Base-by-base conservation (phyloP, 2,329 filamentous ascomycete species). In the Geosmithia morbida region DNA sequence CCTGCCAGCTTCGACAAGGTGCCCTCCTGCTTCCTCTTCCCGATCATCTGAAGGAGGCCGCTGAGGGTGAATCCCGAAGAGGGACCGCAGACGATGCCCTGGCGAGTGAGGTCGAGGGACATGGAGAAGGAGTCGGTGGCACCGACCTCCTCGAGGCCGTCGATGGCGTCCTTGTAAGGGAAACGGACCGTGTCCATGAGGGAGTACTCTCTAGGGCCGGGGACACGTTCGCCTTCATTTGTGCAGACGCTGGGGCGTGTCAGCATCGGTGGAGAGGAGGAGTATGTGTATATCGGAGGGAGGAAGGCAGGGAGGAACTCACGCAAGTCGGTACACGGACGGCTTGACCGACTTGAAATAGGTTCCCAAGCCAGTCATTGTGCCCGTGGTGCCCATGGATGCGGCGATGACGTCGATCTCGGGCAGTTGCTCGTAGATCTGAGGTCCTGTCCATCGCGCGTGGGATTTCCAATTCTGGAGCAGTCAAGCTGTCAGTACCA, bases 1-100 rank as follows among this genome's bases (percentile, higher is more conserved):
- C 61, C 56, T 1, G 66, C 68, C 1, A 78, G 56, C 11, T 69
- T 60, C 1, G 57, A 39, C 13, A 79, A 57, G 0, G 61, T 68
- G 1, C 66, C 69, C 0, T 62, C 63, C n/a, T 19, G 18, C 52
- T 76, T 77, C 16, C 63, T 62, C 50, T 69, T 72, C 46, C 68
- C 63, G 1, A 79, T 54, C 51, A 71, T 68, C 41, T 75, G 65
- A 50, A 67, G 68, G 2, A 75, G 56, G 13, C 77, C 74, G 48
- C 68, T 54, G 1, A 81, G 60, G 47, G 74, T 77, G 54, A 79
- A 74, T 0, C 78, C 77, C 0, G 75, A 80, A 0, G 75, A 79
- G 0, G 78, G 78, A 0, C 78, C 77, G 40, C 72, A 77, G 7
- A 81, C 65, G 7, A 81, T 58, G 0, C 78, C 77, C 46, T 79